A percentile compares a stretch with the other conserved stretches of the same genome.
These are phyloP conservation scores for Fusarium keratoplasticum DNA, from an alignment of 2,329 filamentous ascomycete species.

Conservation along the genomic window DNA sequence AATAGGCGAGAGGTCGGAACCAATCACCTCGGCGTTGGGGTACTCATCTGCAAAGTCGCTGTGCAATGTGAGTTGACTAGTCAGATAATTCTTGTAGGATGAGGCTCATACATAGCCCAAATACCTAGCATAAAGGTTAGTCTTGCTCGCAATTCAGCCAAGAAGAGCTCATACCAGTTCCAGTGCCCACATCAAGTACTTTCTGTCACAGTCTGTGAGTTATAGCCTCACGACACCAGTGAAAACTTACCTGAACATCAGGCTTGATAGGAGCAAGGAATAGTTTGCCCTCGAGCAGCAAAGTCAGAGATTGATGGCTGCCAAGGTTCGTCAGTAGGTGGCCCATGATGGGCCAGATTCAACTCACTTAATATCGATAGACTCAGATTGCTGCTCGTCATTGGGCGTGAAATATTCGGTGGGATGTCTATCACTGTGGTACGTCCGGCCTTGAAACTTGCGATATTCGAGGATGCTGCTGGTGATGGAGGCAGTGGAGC, in stretches of 20 bases:
- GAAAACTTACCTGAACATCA: constrained; percentile 28
- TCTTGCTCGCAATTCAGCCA: not conserved
- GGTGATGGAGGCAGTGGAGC: constrained; percentile 40
- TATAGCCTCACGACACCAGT: too few species aligned
- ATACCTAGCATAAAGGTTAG: constrained; percentile 22
- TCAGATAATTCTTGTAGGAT: rapidly evolving
- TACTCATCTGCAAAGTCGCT: constrained; percentile 40
- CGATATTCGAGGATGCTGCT: constrained; percentile 40
- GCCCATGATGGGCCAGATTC: not conserved
- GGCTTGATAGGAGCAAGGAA: constrained; percentile 35
- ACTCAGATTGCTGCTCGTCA: constrained; percentile 39
- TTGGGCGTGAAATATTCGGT: constrained; percentile 42
- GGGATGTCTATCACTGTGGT: constrained; percentile 38
- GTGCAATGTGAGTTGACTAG: not conserved
- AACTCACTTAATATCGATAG: constrained; percentile 40
- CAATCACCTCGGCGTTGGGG: constrained; percentile 32
- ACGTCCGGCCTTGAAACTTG: constrained; percentile 37
- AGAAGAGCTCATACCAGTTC: constrained; percentile 12
- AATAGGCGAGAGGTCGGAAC: constrained; percentile 37
- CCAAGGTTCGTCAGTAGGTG: not conserved
- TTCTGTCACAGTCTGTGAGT: constrained; percentile 12
- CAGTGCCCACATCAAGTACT: constrained; percentile 19
- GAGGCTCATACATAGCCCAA: constrained; percentile 36
- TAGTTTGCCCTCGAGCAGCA: constrained; percentile 27
- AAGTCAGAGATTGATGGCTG: constrained; percentile 38